These are phyloP conservation scores for Ophiostoma ips DNA, from an alignment of 2,329 filamentous ascomycete species.

Conservation along the genomic window DNA sequence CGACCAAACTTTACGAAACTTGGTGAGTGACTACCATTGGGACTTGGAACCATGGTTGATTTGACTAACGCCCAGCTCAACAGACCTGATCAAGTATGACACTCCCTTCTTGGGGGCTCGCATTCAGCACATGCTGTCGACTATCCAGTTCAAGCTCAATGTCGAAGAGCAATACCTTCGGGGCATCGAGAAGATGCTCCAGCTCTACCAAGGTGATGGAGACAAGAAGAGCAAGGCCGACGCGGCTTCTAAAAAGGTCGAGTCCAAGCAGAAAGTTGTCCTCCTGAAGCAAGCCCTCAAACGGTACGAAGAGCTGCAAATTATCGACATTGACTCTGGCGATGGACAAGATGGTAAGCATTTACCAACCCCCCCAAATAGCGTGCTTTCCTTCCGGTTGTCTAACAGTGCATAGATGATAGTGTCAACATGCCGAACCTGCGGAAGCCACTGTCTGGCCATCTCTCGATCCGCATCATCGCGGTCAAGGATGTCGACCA, in stretches of 20 bases:
- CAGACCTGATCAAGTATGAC: conserved; percentile 97
- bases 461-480: conserved; percentile 72
- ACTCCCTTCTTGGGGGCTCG: conserved; percentile 88
- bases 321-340: conserved; percentile 75
- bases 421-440: conserved; percentile 91
- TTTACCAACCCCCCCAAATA: too few relatives aligned
- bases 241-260: conserved; percentile 74
- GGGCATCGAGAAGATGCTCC: conserved; percentile 98
- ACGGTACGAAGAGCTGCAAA: conserved; percentile 92
- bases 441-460: conserved; percentile 87
- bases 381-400: neutral
- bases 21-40: conserved; percentile 40
- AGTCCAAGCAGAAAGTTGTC: conserved; percentile 97
- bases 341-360: conserved; percentile 67
- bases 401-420: conserved; percentile 49
- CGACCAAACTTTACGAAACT: conserved; percentile 92
- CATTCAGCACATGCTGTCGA: conserved; percentile 97
- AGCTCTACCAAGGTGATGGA: conserved; percentile 91
- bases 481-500: conserved; percentile 93
- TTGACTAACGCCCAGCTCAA: neutral
- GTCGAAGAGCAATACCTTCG: conserved; percentile 99
- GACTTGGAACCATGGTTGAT: neutral
- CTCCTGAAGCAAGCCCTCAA: conserved; percentile 90
- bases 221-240: conserved; percentile 92
- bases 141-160: conserved; percentile 96